Conservation (phyloP, 2,329 filamentous ascomycete genomes). For the Botrytis paeoniae region DNA sequence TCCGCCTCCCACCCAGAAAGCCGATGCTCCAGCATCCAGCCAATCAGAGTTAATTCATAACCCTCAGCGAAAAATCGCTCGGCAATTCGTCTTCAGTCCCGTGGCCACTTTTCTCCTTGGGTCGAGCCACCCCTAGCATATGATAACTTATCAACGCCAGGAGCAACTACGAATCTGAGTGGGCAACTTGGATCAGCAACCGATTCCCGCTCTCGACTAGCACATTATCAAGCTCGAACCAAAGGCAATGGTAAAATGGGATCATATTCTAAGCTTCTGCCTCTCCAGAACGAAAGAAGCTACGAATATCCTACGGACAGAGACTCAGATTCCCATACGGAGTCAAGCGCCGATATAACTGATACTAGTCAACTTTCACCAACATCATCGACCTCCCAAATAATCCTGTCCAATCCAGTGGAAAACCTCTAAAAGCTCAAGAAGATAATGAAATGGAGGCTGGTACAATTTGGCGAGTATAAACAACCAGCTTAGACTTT, state of each 20-base stretch:
- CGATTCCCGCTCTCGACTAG: background rate
- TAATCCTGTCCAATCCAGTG: background rate
- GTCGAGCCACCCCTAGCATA: background rate
- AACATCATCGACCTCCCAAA: background rate
- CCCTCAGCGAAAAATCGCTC: background rate
- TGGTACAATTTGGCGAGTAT: background rate
- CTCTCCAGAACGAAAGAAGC: background rate
- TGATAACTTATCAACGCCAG: background rate
- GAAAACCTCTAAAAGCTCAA: background rate
- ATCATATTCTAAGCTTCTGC: background rate
- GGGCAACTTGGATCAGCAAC: background rate
- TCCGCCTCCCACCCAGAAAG: background rate
- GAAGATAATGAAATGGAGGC: background rate
- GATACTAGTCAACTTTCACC: background rate
- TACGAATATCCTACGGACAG: fast-evolving
- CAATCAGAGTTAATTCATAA: background rate
- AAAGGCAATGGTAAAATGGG: background rate
- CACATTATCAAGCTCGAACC: background rate
- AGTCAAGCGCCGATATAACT: background rate
- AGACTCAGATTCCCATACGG: background rate
- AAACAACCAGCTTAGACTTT: background rate
- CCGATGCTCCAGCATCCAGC: background rate
- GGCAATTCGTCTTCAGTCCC: background rate
- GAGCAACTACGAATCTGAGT: background rate
- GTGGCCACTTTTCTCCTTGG: background rate